Evolutionary conservation across 495 filamentous ascomycete genomes (phyloP), one percentile per base, ranked within the genome.

Genomic region (Xylaria longipes): DNA sequence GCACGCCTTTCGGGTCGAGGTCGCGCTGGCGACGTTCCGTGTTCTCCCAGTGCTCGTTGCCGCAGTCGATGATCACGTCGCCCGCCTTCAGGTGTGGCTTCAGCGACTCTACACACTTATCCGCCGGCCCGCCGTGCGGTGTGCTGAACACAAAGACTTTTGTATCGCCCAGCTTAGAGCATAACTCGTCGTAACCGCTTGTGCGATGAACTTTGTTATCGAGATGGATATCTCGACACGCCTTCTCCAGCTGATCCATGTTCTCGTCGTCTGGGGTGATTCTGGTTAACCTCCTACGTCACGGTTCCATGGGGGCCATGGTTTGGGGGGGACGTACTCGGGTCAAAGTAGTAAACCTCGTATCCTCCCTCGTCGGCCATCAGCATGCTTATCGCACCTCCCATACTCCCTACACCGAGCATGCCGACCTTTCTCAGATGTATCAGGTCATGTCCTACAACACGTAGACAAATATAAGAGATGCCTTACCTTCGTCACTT

Each of bases 51-150:
- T 92, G 83, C 80, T 94, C 91, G 72, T 94, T 94, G 0, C 89
- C 89, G 25, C 88, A 89, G 76, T 93, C 91, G 11, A 94, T 82
- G 63, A 94, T 89, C 60, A 93, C 88, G 76, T 94, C 91, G 8
- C 89, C 90, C 31, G 78, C 81, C 37, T 86, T 83, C 15, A 93
- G 78, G 65, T 88, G 83, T 2, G 82, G 83, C 60, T 84, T 82
- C 11, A 94, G 80, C 65, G 84, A 84, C 4, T 84, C 84, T 5
- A 94, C 78, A n/a, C 91, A 90, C 0, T 82, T 85, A 74, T 94
- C 92, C 14, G 86, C 90, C 0, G 88, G 86, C n/a, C 76, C 78
- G n/a, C 92, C 91, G 69, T 93, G 91, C 0, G 92, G 88, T 58
- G 92, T 83, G 27, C 87, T 89, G 76, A 93, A 93, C 68, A 93